These are phyloP conservation scores for Zalaria obscura DNA, from an alignment of 2,329 filamentous ascomycete genomes.

Conservation along the genomic window DNA sequence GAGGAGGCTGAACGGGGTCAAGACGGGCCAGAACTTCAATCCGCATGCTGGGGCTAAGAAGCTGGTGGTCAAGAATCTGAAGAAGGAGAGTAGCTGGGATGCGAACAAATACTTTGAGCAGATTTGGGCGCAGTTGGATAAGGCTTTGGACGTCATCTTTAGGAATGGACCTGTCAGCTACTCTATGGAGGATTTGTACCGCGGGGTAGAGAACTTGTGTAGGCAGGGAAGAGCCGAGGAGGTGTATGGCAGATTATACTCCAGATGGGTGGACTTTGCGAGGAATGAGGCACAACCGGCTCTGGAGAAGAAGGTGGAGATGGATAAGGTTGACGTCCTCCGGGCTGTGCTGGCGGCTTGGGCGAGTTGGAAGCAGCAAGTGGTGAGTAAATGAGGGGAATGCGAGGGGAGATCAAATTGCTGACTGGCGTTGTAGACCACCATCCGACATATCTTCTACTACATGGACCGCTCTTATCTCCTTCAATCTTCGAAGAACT, in stretches of 20 bases:
- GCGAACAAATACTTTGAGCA: slow-evolving; percentile 66
- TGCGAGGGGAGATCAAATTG: slow-evolving; percentile 4
- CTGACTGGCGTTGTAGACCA: slow-evolving; percentile 36
- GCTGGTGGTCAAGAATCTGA: slow-evolving; percentile 87
- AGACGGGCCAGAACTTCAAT: slow-evolving; percentile 40
- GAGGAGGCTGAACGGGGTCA: slow-evolving; percentile 20
- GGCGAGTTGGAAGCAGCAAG: slow-evolving; percentile 64
- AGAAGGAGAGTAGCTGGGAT: slow-evolving; percentile 47
- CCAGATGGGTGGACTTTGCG: slow-evolving; percentile 52
- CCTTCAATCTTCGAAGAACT: slow-evolving; percentile 55
- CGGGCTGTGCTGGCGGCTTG: slow-evolving; percentile 48
- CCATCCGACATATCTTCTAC: slow-evolving; percentile 79
- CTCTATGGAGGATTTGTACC: slow-evolving; percentile 81
- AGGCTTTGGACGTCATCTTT: slow-evolving; percentile 63
- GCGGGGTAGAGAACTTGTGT: slow-evolving; percentile 84
- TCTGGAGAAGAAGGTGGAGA: slow-evolving; percentile 42
- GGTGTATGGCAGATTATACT: slow-evolving; percentile 52
- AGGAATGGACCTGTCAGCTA: slow-evolving; percentile 41
- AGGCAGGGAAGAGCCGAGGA: slow-evolving; percentile 57
- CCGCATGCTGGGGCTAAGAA: slow-evolving; percentile 67
- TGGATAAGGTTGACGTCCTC: slow-evolving; percentile 50
- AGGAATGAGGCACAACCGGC: slow-evolving; percentile 39
- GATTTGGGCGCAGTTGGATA: slow-evolving; percentile 59
- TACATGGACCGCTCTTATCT: slow-evolving; percentile 87
- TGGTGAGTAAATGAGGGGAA: slow-evolving; percentile 36